These are phyloP conservation scores for Aspergillus neoniger DNA, from an alignment of 2,329 filamentous ascomycete species.

Conservation along the genomic window DNA sequence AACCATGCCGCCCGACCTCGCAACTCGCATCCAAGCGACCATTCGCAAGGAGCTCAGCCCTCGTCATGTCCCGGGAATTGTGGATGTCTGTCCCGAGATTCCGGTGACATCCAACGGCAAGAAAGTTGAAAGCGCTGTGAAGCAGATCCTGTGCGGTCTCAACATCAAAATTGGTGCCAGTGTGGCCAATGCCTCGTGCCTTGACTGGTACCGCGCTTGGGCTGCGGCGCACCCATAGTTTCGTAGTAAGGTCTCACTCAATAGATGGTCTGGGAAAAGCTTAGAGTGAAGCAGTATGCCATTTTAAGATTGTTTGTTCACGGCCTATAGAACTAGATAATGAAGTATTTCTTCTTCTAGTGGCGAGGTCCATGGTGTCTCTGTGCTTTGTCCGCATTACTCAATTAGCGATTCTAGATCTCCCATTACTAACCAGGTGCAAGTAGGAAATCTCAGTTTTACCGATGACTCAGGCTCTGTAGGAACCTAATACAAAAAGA, in stretches of 20 bases:
- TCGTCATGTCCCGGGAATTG: slow-evolving; percentile 80
- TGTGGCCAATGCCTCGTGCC: slow-evolving; percentile 85
- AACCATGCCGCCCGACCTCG: slow-evolving; percentile 62
- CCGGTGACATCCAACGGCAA: slow-evolving; percentile 94
- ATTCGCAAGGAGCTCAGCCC: slow-evolving; percentile 80
- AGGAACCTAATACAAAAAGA: too few species aligned
- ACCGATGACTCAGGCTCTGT: background rate
- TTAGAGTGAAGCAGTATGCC: background rate
- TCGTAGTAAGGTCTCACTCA: background rate
- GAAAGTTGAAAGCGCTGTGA: slow-evolving; percentile 96
- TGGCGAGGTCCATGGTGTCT: background rate
- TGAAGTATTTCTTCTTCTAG: background rate
- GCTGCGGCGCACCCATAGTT: slow-evolving; percentile 53
- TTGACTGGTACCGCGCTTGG: slow-evolving; percentile 88
- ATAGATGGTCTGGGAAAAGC: background rate
- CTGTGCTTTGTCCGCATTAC: background rate
- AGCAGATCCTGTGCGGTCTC: slow-evolving; percentile 89
- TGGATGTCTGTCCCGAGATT: slow-evolving; percentile 83
- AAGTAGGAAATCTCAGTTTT: background rate
- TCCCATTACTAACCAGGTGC: slow-evolving; percentile 23
- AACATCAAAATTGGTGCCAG: slow-evolving; percentile 86
- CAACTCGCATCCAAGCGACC: slow-evolving; percentile 63
- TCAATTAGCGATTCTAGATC: slow-evolving; percentile 8
- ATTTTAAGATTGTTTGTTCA: background rate
- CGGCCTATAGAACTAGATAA: background rate